Evolutionary conservation across 2,329 filamentous ascomycete genomes (phyloP), one percentile per base, ranked within the genome.

Genomic region (Cyphellophora attinorum): DNA sequence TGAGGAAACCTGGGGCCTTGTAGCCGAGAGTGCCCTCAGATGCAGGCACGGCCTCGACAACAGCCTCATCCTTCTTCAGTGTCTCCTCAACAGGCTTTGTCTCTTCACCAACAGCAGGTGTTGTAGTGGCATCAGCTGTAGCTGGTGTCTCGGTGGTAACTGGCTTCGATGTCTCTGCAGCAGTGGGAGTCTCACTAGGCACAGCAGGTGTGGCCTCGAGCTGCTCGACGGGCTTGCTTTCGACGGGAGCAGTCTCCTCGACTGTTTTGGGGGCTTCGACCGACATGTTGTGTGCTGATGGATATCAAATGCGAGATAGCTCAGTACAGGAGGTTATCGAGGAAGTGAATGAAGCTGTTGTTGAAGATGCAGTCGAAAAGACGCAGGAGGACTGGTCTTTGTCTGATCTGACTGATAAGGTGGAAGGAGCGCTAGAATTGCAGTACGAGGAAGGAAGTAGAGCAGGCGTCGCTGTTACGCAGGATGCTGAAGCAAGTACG

Each of bases 1-100:
- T 95, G 67, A 89, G 80, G 59, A 88, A 72, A 57, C 84, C 84
- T 41, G 83, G 80, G 39, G 76, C 81, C 77, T 95, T 94, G 80
- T 93, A 85, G 60, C 83, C 82, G 35, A 96, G 75, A 50, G 76
- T 68, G 44, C 88, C 89, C 63, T 93, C 86, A 59, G 82, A 80
- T 43, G 89, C 71, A 42, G 83, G 81, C 4, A 79, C 78, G 34
- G 66, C 61, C 55, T 74, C 72, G 16, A 51, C 41, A 32, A 47
- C 48, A 8, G 50, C 35, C 43, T 62, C 55, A 40, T 61, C 59
- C 56, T 68, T 64, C 51, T 66, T 61, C 40, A 57, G 53, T 38
- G 61, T 59, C 35, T 65, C 53, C 33, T 57, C 50, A 19, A 47
- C 48, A 34, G 51, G 44, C 11, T 57, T 45, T 27, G 58, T 50